These are phyloP conservation scores for Torulaspora pretoriensis DNA, from an alignment of 1,139 yeast species.

Conservation along the genomic window DNA sequence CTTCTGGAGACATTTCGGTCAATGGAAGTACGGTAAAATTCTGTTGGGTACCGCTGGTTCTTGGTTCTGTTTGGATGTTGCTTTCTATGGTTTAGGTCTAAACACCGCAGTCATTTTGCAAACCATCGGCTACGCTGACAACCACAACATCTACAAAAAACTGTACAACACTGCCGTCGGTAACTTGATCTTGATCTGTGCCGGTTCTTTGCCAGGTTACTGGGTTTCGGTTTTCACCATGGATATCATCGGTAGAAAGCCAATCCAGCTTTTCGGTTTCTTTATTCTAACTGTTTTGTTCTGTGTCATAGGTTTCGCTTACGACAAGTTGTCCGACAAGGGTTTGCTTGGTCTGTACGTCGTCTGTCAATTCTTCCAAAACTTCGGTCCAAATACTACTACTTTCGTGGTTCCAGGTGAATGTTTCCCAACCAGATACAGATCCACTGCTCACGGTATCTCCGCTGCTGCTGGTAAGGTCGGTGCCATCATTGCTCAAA, in stretches of 20 bases:
- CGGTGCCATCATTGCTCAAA: slow-evolving; percentile 95
- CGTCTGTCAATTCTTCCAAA: slow-evolving; percentile 77
- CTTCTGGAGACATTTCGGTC: slow-evolving; percentile 66
- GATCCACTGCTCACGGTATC: slow-evolving; percentile 97
- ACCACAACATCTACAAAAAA: slow-evolving; percentile 55
- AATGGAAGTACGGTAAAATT: slow-evolving; percentile 85
- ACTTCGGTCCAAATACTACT: slow-evolving; percentile 93
- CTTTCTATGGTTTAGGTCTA: slow-evolving; percentile 84
- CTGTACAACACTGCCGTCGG: slow-evolving; percentile 78
- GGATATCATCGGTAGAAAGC: slow-evolving; percentile 77
- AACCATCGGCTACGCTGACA: slow-evolving; percentile 75
- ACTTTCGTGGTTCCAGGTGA: slow-evolving; percentile 97
- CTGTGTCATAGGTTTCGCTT: slow-evolving; percentile 67
- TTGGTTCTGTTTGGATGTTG: slow-evolving; percentile 95
- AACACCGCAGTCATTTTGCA: slow-evolving; percentile 76
- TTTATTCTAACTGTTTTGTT: slow-evolving; percentile 60
- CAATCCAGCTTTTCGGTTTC: slow-evolving; percentile 74
- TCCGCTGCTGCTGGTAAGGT: slow-evolving; percentile 95
- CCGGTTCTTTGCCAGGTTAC: slow-evolving; percentile 90
- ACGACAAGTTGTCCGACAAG: slow-evolving; percentile 57
- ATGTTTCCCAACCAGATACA: slow-evolving; percentile 92
- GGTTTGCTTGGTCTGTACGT: slow-evolving; percentile 74
- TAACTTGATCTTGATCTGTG: slow-evolving; percentile 83
- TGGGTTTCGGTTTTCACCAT: slow-evolving; percentile 76
- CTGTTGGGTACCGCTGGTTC: slow-evolving; percentile 93